Base-by-base conservation (phyloP, 768 basidiomycete species). In the Vishniacozyma victoriae region DNA sequence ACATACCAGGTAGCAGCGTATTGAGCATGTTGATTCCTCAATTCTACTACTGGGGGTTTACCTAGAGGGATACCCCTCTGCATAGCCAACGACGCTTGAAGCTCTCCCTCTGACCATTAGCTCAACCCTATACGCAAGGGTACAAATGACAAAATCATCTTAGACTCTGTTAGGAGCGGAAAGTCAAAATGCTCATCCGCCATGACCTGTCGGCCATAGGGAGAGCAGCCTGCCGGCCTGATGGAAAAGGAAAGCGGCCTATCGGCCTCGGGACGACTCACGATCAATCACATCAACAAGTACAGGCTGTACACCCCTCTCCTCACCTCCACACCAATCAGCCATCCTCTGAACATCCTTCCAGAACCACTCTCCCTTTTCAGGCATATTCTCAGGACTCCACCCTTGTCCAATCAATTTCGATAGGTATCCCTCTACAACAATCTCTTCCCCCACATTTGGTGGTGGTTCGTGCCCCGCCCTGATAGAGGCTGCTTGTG, bases 1-100 rank as follows among this genome's bases (percentile, higher is more conserved):
- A 64, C 78, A 27, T 66, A 91, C 95, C 95, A 99, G 11, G 92
- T 99, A 13, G 86, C 79, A 3, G 95, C 88, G 73, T 99, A 99
- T 11, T 89, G 91, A 5, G 87, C 77, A 74, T 99, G 95, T 29
- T 88, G 81, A 71, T 99, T 99, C 40, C 95, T 79, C 37, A 99
- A 74, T 61, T 96, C 89, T 20, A 96, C 82, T 2, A 80, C 80
- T 3, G 89, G 80, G 19, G 83, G 72, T 41, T 89, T 81, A 35
- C 93, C 95, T 38, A 97, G 75, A 2, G 95, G 95, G 38, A 85
- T 76, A 13, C 91, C 95, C 50, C 80, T 82, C 33, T 68, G 59
- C 57, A 70, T 60, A 6, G 72, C 54, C 19, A 60, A 36, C 5
- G 64, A 50, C 13, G 57, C 37, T 0, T 68, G 55, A 15, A 37